A percentile compares a stretch with the other conserved stretches of the same genome.
Conservation (phyloP, 805 yeast species). For the Torulaspora quercuum region DNA sequence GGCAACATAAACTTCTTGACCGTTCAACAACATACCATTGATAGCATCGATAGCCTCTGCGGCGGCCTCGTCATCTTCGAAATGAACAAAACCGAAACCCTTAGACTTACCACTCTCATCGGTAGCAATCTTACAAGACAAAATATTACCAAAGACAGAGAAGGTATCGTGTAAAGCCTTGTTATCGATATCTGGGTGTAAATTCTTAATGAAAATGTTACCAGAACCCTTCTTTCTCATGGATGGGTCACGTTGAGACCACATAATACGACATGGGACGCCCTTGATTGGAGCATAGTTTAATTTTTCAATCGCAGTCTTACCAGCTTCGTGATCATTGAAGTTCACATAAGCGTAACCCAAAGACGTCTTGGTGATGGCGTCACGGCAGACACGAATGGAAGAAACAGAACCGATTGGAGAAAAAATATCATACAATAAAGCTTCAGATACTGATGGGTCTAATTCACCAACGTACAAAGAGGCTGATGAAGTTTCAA, state of each 20-base stretch:
- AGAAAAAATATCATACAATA: slow-evolving; percentile 89
- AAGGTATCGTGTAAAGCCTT: slow-evolving; percentile 98
- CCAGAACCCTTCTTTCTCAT: slow-evolving; percentile 93
- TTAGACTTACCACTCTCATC: slow-evolving; percentile 88
- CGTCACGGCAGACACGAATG: slow-evolving; percentile 98
- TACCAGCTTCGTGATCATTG: slow-evolving; percentile 85
- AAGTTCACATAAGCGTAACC: slow-evolving; percentile 98
- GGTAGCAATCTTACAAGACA: slow-evolving; percentile 96
- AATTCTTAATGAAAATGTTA: slow-evolving; percentile 95
- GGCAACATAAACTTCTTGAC: slow-evolving; percentile 92
- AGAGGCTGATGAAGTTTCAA: slow-evolving; percentile 68
- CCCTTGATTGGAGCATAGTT: slow-evolving; percentile 94
- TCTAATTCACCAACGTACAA: slow-evolving; percentile 97
- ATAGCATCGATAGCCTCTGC: slow-evolving; percentile 92
- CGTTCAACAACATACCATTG: slow-evolving; percentile 97
- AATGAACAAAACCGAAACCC: slow-evolving; percentile 97
- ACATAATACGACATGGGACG: slow-evolving; percentile 97
- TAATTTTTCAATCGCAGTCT: slow-evolving; percentile 89
- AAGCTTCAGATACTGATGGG: slow-evolving; percentile 88
- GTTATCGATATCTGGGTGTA: slow-evolving; percentile 97
- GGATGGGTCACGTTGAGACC: slow-evolving; percentile 99
- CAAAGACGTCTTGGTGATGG: slow-evolving; percentile 91
- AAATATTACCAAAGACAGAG: slow-evolving; percentile 91
- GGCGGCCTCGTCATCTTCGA: slow-evolving; percentile 89
- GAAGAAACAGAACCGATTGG: slow-evolving; percentile 93